Percentiles rank a stretch among this genome's conserved stretches.
phyloP scores from a whole-genome alignment of 305 asterid species.

The Striga hermonthica region DNA sequence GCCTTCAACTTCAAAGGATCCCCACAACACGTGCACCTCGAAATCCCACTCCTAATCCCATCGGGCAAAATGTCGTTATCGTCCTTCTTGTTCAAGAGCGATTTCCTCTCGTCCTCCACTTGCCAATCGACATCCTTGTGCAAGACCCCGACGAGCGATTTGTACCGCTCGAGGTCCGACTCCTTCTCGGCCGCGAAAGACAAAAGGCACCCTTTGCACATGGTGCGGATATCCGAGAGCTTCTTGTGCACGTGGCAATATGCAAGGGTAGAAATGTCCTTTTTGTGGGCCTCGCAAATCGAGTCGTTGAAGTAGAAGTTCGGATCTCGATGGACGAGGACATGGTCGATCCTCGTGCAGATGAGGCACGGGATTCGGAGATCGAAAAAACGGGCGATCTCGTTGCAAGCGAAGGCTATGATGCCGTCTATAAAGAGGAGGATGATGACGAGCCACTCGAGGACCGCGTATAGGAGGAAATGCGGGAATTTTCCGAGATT shows the following conservation, averaged over 20 bases:
- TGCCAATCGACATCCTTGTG: constrained; percentile 53
- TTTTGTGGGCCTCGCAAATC: constrained; percentile 76
- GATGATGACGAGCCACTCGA: constrained; percentile 78
- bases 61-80: constrained; percentile 32
- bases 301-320: constrained; percentile 74
- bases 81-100: constrained; percentile 40
- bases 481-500: constrained; percentile 56
- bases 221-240: constrained; percentile 62
- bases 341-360: constrained; percentile 80
- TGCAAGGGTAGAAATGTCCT: constrained; percentile 72
- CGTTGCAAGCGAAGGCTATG: constrained; percentile 64
- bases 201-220: constrained; percentile 83
- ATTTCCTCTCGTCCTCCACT: constrained; percentile 41
- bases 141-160: constrained; percentile 59
- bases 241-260: constrained; percentile 75
- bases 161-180: constrained; percentile 47
- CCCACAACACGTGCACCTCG: constrained; percentile 79
- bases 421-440: constrained; percentile 68
- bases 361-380: constrained; percentile 73
- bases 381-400: constrained; percentile 61
- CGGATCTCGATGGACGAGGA: constrained; percentile 55
- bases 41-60: constrained; percentile 31
- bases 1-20: constrained; percentile 49
- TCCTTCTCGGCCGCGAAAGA: constrained; percentile 65
- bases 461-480: constrained; percentile 58